Evolutionary conservation across 306 rosid species (phyloP).

Genomic region (Cyamopsis tetragonoloba): DNA sequence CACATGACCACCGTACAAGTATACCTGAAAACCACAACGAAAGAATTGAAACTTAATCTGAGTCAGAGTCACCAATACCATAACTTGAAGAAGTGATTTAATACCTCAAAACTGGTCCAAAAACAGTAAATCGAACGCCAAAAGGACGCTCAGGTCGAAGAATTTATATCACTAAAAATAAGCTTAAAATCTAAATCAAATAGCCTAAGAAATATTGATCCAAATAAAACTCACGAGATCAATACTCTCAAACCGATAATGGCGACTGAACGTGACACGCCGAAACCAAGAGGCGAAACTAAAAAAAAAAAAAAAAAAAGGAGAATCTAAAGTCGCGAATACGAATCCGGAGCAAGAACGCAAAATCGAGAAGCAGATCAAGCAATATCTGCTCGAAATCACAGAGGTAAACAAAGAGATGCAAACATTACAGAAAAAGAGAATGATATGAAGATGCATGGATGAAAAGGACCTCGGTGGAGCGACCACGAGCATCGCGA

Average conservation of each 20-base stretch:
- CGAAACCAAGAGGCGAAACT: conserved; percentile 10
- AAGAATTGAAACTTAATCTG: not conserved
- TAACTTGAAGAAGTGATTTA: not conserved
- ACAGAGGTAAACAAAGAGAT: not conserved
- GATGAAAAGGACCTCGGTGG: conserved; percentile 40
- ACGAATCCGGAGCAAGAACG: not conserved
- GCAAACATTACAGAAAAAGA: conserved; percentile 5
- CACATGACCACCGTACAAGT: conserved; percentile 76
- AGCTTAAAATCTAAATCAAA: not conserved
- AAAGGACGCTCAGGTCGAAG: not conserved
- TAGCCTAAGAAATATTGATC: not conserved
- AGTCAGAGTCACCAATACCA: not conserved
- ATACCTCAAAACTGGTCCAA: not conserved
- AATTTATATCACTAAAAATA: not conserved
- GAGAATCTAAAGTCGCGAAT: not conserved
- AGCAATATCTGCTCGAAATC: not conserved
- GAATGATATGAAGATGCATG: not conserved
- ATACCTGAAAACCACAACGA: conserved; percentile 48
- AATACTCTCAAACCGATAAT: conserved; percentile 6
- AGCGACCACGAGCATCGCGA: conserved; percentile 39
- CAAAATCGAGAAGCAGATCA: conserved; percentile 10
- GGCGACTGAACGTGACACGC: not conserved
- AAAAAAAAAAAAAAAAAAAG: not conserved
- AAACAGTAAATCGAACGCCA: not conserved
- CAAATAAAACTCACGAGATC: not conserved